Conservation (phyloP, 2,329 filamentous ascomycete species). For the Claviceps sp. region DNA sequence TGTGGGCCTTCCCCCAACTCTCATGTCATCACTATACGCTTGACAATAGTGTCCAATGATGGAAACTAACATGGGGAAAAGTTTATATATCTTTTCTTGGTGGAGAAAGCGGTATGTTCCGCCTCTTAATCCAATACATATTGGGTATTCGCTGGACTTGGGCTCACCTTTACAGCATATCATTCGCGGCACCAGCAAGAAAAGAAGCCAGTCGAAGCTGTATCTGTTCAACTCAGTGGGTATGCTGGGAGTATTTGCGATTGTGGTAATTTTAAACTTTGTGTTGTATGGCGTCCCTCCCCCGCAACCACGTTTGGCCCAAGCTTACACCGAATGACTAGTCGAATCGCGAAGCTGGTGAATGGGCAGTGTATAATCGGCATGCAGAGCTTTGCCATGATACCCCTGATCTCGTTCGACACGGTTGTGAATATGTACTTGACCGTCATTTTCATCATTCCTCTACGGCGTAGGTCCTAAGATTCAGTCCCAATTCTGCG, state of each 20-base stretch:
- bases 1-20: conserved; percentile 11
- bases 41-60: background rate
- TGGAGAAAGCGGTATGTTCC: conserved; percentile 42
- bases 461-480: conserved; percentile 36
- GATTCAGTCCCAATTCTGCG: background rate
- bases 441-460: conserved; percentile 49
- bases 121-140: conserved; percentile 9
- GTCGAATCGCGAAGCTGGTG: conserved; percentile 43
- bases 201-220: conserved; percentile 40
- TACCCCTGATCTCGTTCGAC: conserved; percentile 49
- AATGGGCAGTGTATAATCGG: conserved; percentile 47
- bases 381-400: conserved; percentile 43
- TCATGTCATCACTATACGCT: too few species aligned
- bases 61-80: conserved; percentile 9
- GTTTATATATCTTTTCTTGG: conserved; percentile 51
- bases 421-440: conserved; percentile 49
- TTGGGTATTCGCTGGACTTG: background rate
- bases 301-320: too few species aligned
- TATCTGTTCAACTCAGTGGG: conserved; percentile 49
- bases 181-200: conserved; percentile 37
- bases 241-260: conserved; percentile 32
- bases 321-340: conserved; percentile 12
- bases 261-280: conserved; percentile 44
- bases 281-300: conserved; percentile 33
- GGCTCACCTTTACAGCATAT: conserved; percentile 31